Conservation (phyloP, 805 yeast genomes). For the Cyberlindnera petersonii region DNA sequence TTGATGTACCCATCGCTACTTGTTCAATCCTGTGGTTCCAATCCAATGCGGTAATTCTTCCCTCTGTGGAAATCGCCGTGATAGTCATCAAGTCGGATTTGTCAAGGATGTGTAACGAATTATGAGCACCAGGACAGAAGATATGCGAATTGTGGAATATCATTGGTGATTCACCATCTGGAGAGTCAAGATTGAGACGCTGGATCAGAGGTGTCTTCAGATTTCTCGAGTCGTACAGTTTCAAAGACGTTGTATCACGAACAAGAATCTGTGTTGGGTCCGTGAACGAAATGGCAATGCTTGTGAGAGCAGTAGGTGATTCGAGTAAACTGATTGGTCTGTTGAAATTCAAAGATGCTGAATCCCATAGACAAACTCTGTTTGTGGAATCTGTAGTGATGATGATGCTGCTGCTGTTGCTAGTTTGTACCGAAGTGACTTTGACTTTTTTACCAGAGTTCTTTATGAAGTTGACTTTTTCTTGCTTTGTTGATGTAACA, state of each 20-base stretch:
- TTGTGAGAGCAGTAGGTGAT: neutral
- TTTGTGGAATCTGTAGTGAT: constrained; percentile 12
- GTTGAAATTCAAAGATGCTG: constrained; percentile 2
- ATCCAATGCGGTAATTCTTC: constrained; percentile 17
- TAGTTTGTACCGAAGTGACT: constrained; percentile 9
- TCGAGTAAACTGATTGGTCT: constrained; percentile 9
- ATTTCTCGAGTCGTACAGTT: constrained; percentile 24
- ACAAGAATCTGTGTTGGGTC: neutral
- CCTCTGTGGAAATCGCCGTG: constrained; percentile 3
- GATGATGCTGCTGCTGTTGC: constrained; percentile 3
- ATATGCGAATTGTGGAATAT: constrained; percentile 1
- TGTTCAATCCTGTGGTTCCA: constrained; percentile 25
- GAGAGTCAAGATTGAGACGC: constrained; percentile 10
- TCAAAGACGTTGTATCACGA: constrained; percentile 5
- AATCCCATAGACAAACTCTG: constrained; percentile 20
- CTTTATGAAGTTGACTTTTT: constrained; percentile 16
- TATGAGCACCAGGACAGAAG: neutral
- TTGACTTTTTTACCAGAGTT: constrained; percentile 14
- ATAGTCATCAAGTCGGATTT: constrained; percentile 21
- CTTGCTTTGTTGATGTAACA: constrained; percentile 15
- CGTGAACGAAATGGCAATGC: neutral
- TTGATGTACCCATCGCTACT: constrained; percentile 20
- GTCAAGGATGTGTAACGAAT: constrained; percentile 17
- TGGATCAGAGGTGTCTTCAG: constrained; percentile 17
- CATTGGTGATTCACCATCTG: constrained; percentile 4